phyloP scores from a whole-genome alignment of 2,329 filamentous ascomycete species.

The Penicillium olsonii region DNA sequence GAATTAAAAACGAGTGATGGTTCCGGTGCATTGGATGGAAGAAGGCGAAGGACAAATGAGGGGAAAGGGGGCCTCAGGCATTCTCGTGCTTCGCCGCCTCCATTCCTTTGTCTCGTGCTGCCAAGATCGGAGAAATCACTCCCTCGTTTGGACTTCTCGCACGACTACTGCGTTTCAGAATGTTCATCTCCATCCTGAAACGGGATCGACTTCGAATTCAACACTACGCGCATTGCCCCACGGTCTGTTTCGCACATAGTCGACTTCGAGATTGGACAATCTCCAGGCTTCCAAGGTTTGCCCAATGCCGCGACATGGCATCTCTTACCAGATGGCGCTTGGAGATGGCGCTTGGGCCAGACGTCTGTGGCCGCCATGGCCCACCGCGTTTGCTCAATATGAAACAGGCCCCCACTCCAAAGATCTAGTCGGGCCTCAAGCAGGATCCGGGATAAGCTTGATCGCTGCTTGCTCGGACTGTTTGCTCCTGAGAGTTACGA shows the following conservation, averaged over 20 bases:
- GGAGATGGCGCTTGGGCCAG: slow-evolving; percentile 5
- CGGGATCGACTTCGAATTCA: not conserved
- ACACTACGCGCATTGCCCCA: not conserved
- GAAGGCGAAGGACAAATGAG: slow-evolving; percentile 3
- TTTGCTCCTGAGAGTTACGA: too few relatives aligned
- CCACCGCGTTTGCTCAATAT: not conserved
- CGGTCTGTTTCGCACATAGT: too few relatives aligned
- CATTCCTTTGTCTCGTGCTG: too few relatives aligned
- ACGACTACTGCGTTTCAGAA: slow-evolving; percentile 1
- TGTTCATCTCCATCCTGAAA: not conserved
- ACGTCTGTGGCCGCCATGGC: not conserved
- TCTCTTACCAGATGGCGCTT: not conserved
- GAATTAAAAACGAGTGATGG: not conserved
- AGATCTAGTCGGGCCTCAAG: not conserved
- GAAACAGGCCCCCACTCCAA: slow-evolving; percentile 8
- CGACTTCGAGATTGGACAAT: too few relatives aligned
- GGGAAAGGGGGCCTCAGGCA: slow-evolving; percentile 9
- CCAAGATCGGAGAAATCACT: slow-evolving; percentile 3
- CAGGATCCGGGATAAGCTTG: slow-evolving; percentile 2
- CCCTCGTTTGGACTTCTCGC: too few relatives aligned
- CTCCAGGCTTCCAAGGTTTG: too few relatives aligned
- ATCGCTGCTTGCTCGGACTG: not conserved
- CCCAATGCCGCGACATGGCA: not conserved
- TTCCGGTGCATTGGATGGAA: not conserved
- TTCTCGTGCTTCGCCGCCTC: too few relatives aligned